Evolutionary conservation across 208 protist genomes (phyloP), one percentile per base, ranked within the genome.

Genomic region (Trypanosoma rangeli): DNA sequence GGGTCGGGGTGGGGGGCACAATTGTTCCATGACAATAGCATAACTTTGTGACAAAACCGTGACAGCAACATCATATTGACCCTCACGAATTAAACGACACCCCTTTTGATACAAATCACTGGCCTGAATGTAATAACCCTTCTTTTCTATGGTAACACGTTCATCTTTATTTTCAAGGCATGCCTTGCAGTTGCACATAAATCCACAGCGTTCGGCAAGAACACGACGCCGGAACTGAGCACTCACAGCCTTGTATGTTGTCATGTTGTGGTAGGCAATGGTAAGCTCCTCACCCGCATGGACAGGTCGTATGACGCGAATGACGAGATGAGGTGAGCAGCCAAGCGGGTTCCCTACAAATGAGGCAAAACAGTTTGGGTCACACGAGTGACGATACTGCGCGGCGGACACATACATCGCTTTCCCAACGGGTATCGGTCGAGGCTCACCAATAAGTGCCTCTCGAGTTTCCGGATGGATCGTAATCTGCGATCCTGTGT

Each of bases 101-200:
- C 92, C 92, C 60, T 97, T 97, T 66, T 97, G 92, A 66, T 97
- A 97, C 71, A 93, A 93, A 73, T 94, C 89, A 18, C 87, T 70
- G 9, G 88, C 85, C 73, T 93, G 78, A 54, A 97, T 78, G 69
- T 94, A 94, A 55, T 89, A 76, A 15, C 80, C 82, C 78, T 94
- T 90, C 37, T 89, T 84, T 33, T 81, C 71, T 31, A 68, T 53
- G 20, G 50, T 64, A 20, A 97, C 85, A 1, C 75, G 63, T 57
- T 97, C 87, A 59, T 97, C 92, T 24, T 87, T 81, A 57, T 92
- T 80, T 57, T 82, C 73, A 22, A 68, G 59, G 71, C 91, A 94
- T 22, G 80, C 64, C 20, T 60, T 58, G 65, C 92, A 97, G 53
- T 68, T 73, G 70, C 89, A 96, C 49, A 84, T 58, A 73, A 97